phyloP scores from a whole-genome alignment of 345 rosid species.

The Luvunga scandens region DNA sequence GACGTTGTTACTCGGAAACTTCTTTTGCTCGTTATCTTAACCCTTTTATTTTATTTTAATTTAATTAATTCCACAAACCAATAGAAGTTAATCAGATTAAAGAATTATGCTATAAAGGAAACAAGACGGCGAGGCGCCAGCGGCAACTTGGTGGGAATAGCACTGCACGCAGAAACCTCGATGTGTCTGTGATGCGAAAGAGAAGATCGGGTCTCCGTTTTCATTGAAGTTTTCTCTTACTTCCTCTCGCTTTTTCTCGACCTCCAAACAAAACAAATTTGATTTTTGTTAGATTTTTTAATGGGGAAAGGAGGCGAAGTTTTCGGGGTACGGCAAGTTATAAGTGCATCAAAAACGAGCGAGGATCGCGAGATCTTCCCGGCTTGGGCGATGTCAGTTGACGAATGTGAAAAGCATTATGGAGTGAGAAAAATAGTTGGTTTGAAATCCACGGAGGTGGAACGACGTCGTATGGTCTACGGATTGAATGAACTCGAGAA shows the following conservation, averaged over 20 bases:
- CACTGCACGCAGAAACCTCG: not conserved
- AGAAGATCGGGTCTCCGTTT: not conserved
- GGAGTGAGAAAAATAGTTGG: constrained; percentile 37
- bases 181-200: not conserved
- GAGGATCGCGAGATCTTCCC: constrained; percentile 29
- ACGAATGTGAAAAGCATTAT: constrained; percentile 48
- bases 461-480: constrained; percentile 35
- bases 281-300: not conserved
- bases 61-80: not conserved
- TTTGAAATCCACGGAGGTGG: constrained; percentile 32
- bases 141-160: not conserved
- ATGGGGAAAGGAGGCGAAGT: constrained; percentile 64
- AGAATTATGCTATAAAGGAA: not conserved
- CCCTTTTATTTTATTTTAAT: no score
- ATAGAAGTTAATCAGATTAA: not conserved
- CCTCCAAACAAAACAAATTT: not conserved
- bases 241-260: not conserved
- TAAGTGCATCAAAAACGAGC: not conserved
- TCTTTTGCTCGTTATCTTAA: constrained; percentile 1
- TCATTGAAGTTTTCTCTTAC: not conserved
- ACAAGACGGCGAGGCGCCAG: not conserved
- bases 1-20: no score
- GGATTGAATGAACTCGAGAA: constrained; percentile 65
- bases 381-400: constrained; percentile 55
- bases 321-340: constrained; percentile 19